phyloP scores from a whole-genome alignment of 2,329 filamentous ascomycete genomes.

The Leptosphaerulina australis region DNA sequence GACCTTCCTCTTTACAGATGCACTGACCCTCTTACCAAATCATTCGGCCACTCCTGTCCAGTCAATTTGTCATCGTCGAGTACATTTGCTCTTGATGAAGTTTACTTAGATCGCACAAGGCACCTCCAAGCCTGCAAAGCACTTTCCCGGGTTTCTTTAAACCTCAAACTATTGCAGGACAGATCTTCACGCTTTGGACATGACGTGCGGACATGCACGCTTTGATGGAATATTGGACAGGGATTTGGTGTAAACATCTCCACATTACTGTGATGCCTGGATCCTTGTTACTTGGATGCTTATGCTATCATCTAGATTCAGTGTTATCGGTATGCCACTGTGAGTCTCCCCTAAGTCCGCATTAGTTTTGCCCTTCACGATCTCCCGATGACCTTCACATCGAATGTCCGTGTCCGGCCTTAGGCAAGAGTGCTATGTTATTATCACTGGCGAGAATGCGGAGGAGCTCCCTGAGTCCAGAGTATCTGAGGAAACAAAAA shows the following conservation, averaged over 20 bases:
- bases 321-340: background rate
- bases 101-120: slow-evolving; percentile 12
- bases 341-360: background rate
- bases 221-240: slow-evolving; percentile 4
- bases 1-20: background rate
- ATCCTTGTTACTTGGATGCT: background rate
- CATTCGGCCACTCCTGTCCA: background rate
- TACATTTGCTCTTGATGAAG: background rate
- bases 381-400: slow-evolving; percentile 1
- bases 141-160: slow-evolving; percentile 3
- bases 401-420: background rate
- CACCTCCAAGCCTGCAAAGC: slow-evolving; percentile 2
- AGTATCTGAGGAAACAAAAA: background rate
- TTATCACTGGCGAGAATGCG: background rate
- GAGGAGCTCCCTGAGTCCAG: background rate
- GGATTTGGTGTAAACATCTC: slow-evolving; percentile 6
- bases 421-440: background rate
- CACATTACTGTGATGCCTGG: background rate
- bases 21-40: background rate
- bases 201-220: slow-evolving; percentile 4
- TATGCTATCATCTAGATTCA: background rate
- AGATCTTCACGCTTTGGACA: background rate
- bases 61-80: slow-evolving; percentile 2
- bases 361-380: background rate
- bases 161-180: background rate